Evolutionary conservation across 495 filamentous ascomycete species (phyloP), one percentile per base, ranked within the genome.

Genomic region (Lasiosphaeriaceae sp.): DNA sequence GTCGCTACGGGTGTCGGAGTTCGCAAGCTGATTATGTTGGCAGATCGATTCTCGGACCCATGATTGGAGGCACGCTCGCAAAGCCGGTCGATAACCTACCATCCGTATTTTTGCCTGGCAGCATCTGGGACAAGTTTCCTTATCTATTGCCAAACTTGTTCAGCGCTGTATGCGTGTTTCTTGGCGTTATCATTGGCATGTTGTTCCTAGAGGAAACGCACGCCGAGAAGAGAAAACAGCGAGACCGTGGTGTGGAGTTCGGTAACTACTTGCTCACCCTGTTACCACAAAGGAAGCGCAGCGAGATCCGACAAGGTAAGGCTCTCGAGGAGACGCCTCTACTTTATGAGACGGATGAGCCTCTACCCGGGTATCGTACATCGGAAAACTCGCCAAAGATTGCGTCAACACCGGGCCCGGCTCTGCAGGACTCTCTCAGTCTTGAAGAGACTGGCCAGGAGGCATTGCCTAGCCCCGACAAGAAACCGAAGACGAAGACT

Each of bases 191-290:
- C 20, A 81, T 96, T 57, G 94, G 94, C 23, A 77, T 94, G 47
- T 67, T 98, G 39, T 98, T 97, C 71, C 77, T 98, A 57, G 91
- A 97, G 74, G 94, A 98, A 74, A 97, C 94, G 6, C 94, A 97
- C 65, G 84, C 84, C 45, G 86, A 93, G 66, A 89, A 87, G 77
- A 94, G 87, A 66, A 68, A 84, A 63, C 80, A 83, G 44, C 84
- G 82, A 39, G 94, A 98, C 73, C 74, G 75, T 37, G 92, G 94
- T 9, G 64, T 88, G 12, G 89, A 90, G 69, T 63, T 88, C 47
- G 94, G 95, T 57, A 79, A 84, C 62, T 90, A 86, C 82, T 72
- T 97, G 35, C 59, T 90, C 31, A 75, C 74, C 17, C 75, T 66
- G 20, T 63, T 85, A 24, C 68, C 76, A 46, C 44, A 44, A 8